A percentile compares a stretch with the other conserved stretches of the same genome.
phyloP scores from a whole-genome alignment of 2,329 filamentous ascomycete species.

The Paracorniculantispora psalliotae region DNA sequence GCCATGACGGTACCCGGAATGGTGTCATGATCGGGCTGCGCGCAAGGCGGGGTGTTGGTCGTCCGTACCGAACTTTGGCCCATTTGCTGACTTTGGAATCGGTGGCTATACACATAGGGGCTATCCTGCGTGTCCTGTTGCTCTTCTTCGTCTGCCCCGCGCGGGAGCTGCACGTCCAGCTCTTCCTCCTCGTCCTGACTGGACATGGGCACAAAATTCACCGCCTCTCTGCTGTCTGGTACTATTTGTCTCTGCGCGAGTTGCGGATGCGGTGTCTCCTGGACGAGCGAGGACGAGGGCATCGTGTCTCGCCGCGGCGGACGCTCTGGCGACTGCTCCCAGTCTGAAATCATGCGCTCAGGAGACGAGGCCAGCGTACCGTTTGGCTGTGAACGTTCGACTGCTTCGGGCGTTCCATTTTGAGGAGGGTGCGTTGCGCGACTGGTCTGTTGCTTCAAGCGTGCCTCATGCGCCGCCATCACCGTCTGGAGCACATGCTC shows the following conservation, averaged over 20 bases:
- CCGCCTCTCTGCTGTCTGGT: not conserved
- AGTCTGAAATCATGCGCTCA: constrained; percentile 17
- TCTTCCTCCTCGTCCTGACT: constrained; percentile 27
- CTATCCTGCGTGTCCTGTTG: not conserved
- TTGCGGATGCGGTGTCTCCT: constrained; percentile 22
- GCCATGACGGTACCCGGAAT: constrained; percentile 15
- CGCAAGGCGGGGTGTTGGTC: constrained; percentile 21
- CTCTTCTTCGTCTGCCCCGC: constrained; percentile 18
- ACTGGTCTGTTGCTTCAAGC: not conserved
- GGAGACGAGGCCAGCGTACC: constrained; percentile 11
- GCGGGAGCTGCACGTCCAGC: constrained; percentile 32
- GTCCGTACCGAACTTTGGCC: not conserved
- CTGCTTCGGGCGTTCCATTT: not conserved
- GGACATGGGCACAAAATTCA: not conserved
- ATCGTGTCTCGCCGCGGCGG: constrained; percentile 2
- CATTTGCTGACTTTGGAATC: not conserved
- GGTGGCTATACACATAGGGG: not conserved
- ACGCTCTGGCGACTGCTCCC: constrained; percentile 17
- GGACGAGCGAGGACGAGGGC: constrained; percentile 19
- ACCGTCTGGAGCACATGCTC: constrained; percentile 29
- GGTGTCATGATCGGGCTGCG: constrained; percentile 17
- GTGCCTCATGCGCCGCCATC: constrained; percentile 15
- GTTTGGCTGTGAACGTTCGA: not conserved
- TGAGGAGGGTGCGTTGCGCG: not conserved
- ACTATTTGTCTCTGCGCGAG: not conserved